A percentile compares a stretch with the other conserved stretches of the same genome.
phyloP scores from a whole-genome alignment of 805 yeast genomes.

The Wickerhamomyces silvicola region DNA sequence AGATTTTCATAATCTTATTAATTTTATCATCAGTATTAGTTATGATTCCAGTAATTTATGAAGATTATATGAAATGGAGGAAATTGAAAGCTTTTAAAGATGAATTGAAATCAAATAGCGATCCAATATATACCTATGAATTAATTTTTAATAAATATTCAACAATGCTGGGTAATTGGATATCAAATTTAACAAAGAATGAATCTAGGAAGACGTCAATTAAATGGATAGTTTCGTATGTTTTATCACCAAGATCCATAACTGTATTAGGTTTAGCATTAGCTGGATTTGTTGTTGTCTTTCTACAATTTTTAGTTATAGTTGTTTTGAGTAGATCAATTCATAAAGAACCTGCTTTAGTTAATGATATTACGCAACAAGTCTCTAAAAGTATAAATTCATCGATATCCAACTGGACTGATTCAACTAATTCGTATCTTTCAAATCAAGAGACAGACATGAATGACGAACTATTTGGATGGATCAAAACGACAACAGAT shows the following conservation, averaged over 20 bases:
- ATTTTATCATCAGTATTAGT: constrained; percentile 35
- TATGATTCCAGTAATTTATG: constrained; percentile 36
- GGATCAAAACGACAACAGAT: constrained; percentile 51
- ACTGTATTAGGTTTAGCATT: constrained; percentile 46
- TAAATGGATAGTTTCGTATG: constrained; percentile 35
- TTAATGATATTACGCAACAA: constrained; percentile 8
- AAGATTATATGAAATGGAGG: constrained; percentile 44
- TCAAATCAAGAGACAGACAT: constrained; percentile 39
- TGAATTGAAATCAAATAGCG: constrained; percentile 7
- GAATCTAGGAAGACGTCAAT: constrained; percentile 17
- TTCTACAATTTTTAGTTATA: constrained; percentile 48
- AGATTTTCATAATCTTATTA: constrained; percentile 33
- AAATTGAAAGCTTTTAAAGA: constrained; percentile 31
- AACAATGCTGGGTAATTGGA: constrained; percentile 12
- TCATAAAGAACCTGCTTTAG: constrained; percentile 8
- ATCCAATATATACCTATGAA: constrained; percentile 19
- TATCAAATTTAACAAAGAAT: constrained; percentile 6
- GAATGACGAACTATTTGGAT: constrained; percentile 62
- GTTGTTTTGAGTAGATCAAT: constrained; percentile 17
- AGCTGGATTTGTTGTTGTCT: constrained; percentile 47
- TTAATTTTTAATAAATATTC: constrained; percentile 18
- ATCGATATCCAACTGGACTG: constrained; percentile 43
- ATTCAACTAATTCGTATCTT: constrained; percentile 50
- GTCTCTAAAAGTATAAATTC: constrained; percentile 20
- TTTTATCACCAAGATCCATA: constrained; percentile 47